Conservation (phyloP, 2,329 filamentous ascomycete species). For the Aspergillus phoenicis region DNA sequence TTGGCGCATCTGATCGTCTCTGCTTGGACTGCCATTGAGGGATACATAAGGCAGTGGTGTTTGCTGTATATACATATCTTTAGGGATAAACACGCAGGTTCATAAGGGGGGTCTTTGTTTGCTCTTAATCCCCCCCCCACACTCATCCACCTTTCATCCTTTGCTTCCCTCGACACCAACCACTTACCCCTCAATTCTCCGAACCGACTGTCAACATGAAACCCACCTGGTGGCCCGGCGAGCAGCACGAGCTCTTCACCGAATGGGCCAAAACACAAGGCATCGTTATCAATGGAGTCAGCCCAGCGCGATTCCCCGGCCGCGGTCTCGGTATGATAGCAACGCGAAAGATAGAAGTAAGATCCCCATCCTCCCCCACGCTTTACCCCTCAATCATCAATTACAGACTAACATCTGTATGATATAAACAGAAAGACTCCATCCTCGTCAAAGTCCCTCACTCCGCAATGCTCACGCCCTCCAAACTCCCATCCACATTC, state of each 20-base stretch:
- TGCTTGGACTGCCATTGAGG: neutral
- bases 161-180: neutral
- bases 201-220: conserved; percentile 24
- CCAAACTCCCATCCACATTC: conserved; percentile 60
- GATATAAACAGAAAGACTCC: conserved; percentile 55
- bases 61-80: neutral
- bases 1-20: neutral
- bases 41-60: neutral
- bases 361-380: neutral
- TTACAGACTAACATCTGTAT: neutral
- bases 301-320: conserved; percentile 67
- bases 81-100: neutral
- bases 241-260: conserved; percentile 58
- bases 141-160: neutral
- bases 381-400: neutral
- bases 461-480: conserved; percentile 64
- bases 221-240: conserved; percentile 36
- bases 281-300: conserved; percentile 68
- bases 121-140: no score
- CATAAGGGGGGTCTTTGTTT: neutral
- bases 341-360: conserved; percentile 65
- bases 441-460: conserved; percentile 67
- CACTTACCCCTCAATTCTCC: neutral
- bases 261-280: conserved; percentile 68
- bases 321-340: conserved; percentile 79